Base-by-base conservation (phyloP, 2,329 filamentous ascomycete species). In the Escovopsis weberi region DNA sequence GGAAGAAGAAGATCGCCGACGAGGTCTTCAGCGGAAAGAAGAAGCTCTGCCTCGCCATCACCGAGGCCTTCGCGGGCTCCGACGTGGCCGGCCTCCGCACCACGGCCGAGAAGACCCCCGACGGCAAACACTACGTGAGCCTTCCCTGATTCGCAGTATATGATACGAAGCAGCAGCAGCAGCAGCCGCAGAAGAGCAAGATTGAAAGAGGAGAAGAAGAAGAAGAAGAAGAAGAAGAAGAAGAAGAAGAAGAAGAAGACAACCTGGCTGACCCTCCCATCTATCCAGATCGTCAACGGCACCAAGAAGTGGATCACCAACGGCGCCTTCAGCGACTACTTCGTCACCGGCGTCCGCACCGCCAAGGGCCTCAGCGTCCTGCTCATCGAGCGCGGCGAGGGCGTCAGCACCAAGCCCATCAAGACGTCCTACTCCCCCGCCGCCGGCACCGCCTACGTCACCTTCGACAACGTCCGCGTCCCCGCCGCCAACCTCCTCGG, bases 291-390 rank as follows among this genome's bases (percentile, higher is more conserved):
- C 44, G 69, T 78, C 58, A 81, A 82, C 55, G 82, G 82, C 39
- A 79, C 70, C 43, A 89, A 88, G 72, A 91, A 89, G 65, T 86
- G 82, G 83, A 87, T 86, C 57, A 87, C 83, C 34, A 86, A 87
- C 60, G 84, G 82, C 47, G 78, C 81, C 54, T 91, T 80, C 62
- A 74, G 67, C 48, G 84, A 91, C 60, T 91, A 89, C 66, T 93
- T 91, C 53, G 82, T 91, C 40, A 82, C 78, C 1, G 85, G 79
- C 38, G 85, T 85, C 55, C 78, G 77, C 57, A 93, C 85, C 0
- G 78, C 78, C 43, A 87, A 87, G 62, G 82, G 82, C 12, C 76
- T 89, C 50, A 81, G 77, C 11, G 85, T 93, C 9, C 64, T 93
- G 7, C 66, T 93, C 12, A 80, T 93, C 47, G 75, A 80, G 54